Evolutionary conservation across 176 grass and related monocot species (phyloP), one percentile per base, ranked within the genome.

Genomic region (Avena atlantica): DNA sequence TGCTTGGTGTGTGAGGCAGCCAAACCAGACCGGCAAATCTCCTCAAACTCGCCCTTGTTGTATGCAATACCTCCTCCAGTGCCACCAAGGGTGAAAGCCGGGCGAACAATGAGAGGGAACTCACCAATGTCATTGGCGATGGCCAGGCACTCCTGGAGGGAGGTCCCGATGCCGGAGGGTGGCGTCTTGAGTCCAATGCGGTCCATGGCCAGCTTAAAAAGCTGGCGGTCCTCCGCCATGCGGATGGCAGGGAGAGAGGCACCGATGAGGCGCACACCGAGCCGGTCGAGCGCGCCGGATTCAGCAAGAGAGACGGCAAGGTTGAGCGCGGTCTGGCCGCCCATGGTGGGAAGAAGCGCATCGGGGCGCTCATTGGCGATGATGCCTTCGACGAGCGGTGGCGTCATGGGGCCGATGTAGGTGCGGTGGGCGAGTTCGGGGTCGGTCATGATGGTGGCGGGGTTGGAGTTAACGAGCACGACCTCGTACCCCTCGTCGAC

Each of bases 381-480:
- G 85, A 99, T 90, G 52, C 87, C 89, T 83, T 99, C 94, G 70
- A 99, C 89, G 66, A 94, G 89, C 24, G 91, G 87, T 3, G 90
- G 90, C 24, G 97, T 99, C 97, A 99, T 99, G 90, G 97, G 97
- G 1, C 97, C 97, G 50, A 99, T 88, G 76, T 99, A 99, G 45
- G 97, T 99, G 79, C 97, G 90, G 87, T 96, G 90, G 60, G 97
- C 97, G 27, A 95, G 92, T 78, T 12, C 97, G 4, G 97, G 97
- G 88, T 99, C 97, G 21, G 97, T 96, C 97, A 99, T 99, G 89
- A 99, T 96, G 69, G 97, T 99, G 25, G 97, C 97, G 52, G 97
- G 97, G 62, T 99, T 99, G 76, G 97, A 99, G 86, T 99, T 99
- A 24, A 99, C 55, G 65, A 99, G 94, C 75, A 99, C 89, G 19